Conservation (phyloP, 192 early-diverging fungal genomes). For the Dissophora ornata region DNA sequence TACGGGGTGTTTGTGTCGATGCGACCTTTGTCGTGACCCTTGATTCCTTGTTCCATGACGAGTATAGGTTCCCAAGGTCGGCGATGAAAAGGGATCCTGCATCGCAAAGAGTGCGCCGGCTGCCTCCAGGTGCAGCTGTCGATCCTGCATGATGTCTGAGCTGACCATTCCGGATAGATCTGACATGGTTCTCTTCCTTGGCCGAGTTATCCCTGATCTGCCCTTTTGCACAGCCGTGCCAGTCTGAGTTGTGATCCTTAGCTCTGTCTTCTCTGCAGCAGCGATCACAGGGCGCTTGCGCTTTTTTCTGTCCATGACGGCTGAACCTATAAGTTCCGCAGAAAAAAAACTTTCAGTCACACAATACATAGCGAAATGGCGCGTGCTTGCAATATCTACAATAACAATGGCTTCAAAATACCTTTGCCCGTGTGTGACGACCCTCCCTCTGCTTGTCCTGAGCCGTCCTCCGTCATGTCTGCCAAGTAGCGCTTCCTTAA, state of each 20-base stretch:
- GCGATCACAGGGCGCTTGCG: constrained; percentile 25
- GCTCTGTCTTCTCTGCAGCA: constrained; percentile 7
- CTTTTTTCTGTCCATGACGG: constrained; percentile 34
- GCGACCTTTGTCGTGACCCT: not conserved
- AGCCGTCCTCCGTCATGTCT: constrained; percentile 26
- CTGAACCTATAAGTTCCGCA: not conserved
- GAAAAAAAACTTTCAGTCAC: too few species aligned
- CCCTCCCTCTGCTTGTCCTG: not conserved
- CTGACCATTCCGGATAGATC: constrained; percentile 47
- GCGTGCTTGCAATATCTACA: too few species aligned
- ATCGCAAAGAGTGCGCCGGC: constrained; percentile 45
- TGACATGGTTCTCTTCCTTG: constrained; percentile 43
- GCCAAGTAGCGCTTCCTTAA: constrained; percentile 51
- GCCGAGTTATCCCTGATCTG: constrained; percentile 11
- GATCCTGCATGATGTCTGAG: constrained; percentile 6
- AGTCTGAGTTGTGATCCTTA: constrained; percentile 18
- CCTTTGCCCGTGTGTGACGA: constrained; percentile 10
- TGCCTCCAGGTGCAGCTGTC: constrained; percentile 35
- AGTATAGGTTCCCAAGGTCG: not conserved
- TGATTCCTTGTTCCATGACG: not conserved
- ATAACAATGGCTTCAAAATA: not conserved
- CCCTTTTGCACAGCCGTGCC: constrained; percentile 6
- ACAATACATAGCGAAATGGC: too few species aligned
- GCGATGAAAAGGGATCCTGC: constrained; percentile 27
- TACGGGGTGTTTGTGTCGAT: constrained; percentile 3